Evolutionary conservation across 148 eudicot species (phyloP), one percentile per base, ranked within the genome.

Genomic region (Cornus kousa): DNA sequence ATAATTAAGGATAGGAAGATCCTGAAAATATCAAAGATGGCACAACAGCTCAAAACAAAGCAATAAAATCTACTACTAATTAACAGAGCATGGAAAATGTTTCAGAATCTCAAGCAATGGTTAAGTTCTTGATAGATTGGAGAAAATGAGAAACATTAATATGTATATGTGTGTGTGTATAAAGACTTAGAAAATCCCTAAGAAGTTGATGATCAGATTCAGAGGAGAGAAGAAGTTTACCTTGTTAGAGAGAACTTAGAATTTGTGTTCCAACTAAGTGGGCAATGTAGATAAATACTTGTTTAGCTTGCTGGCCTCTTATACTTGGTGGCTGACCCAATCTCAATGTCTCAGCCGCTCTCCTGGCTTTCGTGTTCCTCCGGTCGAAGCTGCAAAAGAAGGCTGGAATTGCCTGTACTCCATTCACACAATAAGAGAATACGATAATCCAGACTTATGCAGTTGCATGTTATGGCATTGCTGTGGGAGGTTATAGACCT

Each of bases 381-480:
- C 71, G 75, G 22, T 79, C 86, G 3, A 81, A 85, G 24, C 67
- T 94, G 43, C 82, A 90, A n/a, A 74, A 89, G 0, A 94, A 85
- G 84, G 82, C 84, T 32, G 90, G 92, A 64, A 65, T 90, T 83
- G 71, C 77, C 2, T 74, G 88, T 3, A 67, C 87, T 31, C 96
- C 96, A 0, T 94, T 94, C 76, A 94, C 93, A 17, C 83, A 85
- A 74, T 96, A 94, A 77, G 98, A 94, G 84, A 94, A 94, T 68
- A 94, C 98, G 1, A 64, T 90, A 32, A 88, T 92, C 73, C 98
- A 94, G 80, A 94, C 98, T 9, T 91, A 91, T 86, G 96, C 98
- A 23, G 96, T 91, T 81, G 96, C 98, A 39, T 91, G 96, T 77
- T 94, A 94, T 43, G 89, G 94, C 85, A 88, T 94, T 76, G 80